These are phyloP conservation scores for Mycena metata DNA, from an alignment of 768 basidiomycete species.

Conservation along the genomic window DNA sequence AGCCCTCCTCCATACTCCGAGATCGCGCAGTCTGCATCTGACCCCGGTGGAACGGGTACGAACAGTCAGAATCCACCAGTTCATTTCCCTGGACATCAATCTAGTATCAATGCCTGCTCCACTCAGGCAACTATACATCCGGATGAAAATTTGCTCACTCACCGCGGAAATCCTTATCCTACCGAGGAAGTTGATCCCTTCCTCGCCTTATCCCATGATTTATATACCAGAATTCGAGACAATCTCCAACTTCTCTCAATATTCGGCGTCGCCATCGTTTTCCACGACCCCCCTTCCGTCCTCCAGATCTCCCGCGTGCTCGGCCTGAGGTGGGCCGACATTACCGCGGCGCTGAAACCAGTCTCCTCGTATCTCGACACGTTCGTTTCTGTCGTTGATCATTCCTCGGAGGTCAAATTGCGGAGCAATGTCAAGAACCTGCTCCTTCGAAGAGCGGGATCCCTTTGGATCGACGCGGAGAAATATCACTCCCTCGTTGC, in stretches of 20 bases:
- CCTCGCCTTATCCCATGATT: no score
- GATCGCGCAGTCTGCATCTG: no score
- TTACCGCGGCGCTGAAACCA: not conserved
- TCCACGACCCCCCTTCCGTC: slow-evolving; percentile 4
- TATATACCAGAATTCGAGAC: not conserved
- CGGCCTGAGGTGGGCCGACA: not conserved
- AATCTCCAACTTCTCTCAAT: not conserved
- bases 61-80: no score
- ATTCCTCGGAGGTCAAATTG: slow-evolving; percentile 1
- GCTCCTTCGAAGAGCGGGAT: not conserved
- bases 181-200: not conserved
- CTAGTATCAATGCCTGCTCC: not conserved
- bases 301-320: slow-evolving; percentile 21
- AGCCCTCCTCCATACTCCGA: no score
- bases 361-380: not conserved
- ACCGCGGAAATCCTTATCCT: not conserved
- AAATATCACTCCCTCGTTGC: slow-evolving; percentile 17
- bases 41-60: no score
- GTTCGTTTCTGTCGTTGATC: not conserved
- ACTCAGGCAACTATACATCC: not conserved
- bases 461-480: not conserved
- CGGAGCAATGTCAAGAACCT: not conserved
- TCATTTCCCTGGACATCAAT: not conserved
- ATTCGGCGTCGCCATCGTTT: slow-evolving; percentile 9
- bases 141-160: not conserved